Evolutionary conservation across 768 basidiomycete species (phyloP).

Genomic region (Serendipita sp.): DNA sequence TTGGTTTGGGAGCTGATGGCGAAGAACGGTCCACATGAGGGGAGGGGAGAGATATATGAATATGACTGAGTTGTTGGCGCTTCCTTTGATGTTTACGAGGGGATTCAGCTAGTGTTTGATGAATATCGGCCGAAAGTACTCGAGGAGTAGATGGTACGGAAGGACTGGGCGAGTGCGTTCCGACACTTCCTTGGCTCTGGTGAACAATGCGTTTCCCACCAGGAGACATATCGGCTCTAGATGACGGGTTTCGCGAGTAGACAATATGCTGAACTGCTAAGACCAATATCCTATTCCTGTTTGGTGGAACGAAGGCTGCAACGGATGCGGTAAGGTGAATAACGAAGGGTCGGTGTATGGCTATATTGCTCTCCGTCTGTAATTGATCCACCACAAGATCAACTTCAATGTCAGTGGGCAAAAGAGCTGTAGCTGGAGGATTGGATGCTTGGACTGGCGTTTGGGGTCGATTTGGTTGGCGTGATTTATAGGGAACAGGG

Average conservation of each 20-base stretch:
- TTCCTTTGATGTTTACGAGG: constrained; percentile 20
- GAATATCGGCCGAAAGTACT: constrained; percentile 17
- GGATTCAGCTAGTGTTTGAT: neutral
- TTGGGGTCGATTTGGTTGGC: constrained; percentile 9
- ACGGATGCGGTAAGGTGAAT: constrained; percentile 39
- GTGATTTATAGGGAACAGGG: constrained; percentile 17
- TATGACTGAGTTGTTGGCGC: constrained; percentile 13
- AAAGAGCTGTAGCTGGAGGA: constrained; percentile 12
- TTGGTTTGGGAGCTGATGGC: neutral
- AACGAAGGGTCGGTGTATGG: constrained; percentile 43
- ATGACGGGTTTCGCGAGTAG: constrained; percentile 21
- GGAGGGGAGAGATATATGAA: constrained; percentile 14
- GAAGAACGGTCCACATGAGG: constrained; percentile 16
- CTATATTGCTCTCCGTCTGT: constrained; percentile 26
- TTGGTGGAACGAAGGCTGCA: constrained; percentile 27
- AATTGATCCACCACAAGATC: constrained; percentile 39
- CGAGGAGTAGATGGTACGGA: constrained; percentile 17
- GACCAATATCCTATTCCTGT: constrained; percentile 24
- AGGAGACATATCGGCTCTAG: constrained; percentile 1
- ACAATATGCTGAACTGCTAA: constrained; percentile 55
- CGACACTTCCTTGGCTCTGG: constrained; percentile 12
- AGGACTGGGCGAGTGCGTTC: constrained; percentile 9
- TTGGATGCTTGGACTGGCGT: constrained; percentile 13
- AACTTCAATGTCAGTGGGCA: constrained; percentile 32
- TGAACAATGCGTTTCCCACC: neutral